These are phyloP conservation scores for Cadophora sp. DNA, from an alignment of 2,329 filamentous ascomycete genomes.

Conservation along the genomic window DNA sequence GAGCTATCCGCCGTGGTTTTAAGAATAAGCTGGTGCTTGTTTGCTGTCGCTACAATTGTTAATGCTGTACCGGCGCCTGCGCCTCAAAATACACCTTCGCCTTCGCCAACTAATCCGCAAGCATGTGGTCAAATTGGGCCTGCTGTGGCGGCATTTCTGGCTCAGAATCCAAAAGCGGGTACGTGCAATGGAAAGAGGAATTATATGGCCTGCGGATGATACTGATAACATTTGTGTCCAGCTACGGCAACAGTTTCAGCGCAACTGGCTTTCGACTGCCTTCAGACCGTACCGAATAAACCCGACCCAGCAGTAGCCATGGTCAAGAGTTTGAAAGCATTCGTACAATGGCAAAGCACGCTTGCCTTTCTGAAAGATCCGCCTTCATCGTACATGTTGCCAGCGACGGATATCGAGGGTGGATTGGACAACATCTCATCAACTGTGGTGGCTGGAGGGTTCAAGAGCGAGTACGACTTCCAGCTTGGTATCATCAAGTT, in stretches of 20 bases:
- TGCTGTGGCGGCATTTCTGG: neutral
- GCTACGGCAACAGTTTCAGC: neutral
- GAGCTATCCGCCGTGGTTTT: neutral
- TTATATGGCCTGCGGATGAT: neutral
- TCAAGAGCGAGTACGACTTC: conserved; percentile 35
- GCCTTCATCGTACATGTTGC: conserved; percentile 29
- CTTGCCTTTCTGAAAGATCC: conserved; percentile 40
- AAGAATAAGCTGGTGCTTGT: conserved; percentile 17
- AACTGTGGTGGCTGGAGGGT: conserved; percentile 28
- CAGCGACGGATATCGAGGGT: conserved; percentile 33
- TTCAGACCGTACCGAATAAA: conserved; percentile 31
- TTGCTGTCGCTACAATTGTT: neutral
- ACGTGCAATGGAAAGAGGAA: neutral
- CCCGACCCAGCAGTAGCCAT: conserved; percentile 25
- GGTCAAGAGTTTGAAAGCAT: conserved; percentile 31
- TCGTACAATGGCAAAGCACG: conserved; percentile 32
- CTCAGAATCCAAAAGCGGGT: conserved; percentile 9
- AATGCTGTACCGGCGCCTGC: neutral
- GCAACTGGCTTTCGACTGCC: conserved; percentile 30
- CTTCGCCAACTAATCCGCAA: neutral
- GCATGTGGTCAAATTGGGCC: conserved; percentile 3
- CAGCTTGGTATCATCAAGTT: conserved; percentile 32
- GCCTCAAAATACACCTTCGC: conserved; percentile 8
- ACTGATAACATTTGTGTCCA: neutral
- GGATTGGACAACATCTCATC: conserved; percentile 30